Base-by-base conservation (phyloP, 129 eudicot species). In the Flaveria ramosissima region DNA sequence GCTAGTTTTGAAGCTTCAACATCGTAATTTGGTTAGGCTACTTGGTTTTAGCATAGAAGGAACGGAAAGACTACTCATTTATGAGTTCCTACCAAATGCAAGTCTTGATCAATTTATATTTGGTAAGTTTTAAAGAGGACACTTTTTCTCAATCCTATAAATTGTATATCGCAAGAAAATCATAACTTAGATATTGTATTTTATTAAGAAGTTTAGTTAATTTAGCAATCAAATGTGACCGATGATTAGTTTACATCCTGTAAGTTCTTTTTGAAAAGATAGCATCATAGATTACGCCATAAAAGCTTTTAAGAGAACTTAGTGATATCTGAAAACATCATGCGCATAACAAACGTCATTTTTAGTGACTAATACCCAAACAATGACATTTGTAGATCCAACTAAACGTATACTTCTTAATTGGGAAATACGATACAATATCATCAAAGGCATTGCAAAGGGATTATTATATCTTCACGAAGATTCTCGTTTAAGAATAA, bases 1-100 rank as follows among this genome's bases (percentile, higher is more conserved):
- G 5, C 69, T 63, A 14, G 69, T 63, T 63, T 63, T 15, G 69
- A 63, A 63, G 69, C 69, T 63, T 63, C 69, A 30, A 63, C 69
- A 63, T 63, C 69, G 69, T 63, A 63, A 63, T 63, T 63, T 63
- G 69, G 69, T 63, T 27, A 63, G 45, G 12, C 3, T 63, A 14
- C 69, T 27, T 63, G 69, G 69, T 14, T 63, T 30, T 20, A 63
- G 69, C 21, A 63, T 63, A 27, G 69, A 63, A 27, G 13, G 46
- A 12, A 63, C 15, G 0, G 69, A 63, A 63, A 39, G 68, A 14
- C 68, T 63, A 27, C 68, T 63, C 7, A 27, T 63, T 30, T 63
- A 63, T 63, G 69, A 63, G 69, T 63, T 63, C 46, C 6, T 63
- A 10, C 45, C 69, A 30, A 63, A 63, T 63, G 69, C 45, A 63